A percentile compares a stretch with the other conserved stretches of the same genome.
These are phyloP conservation scores for Juglanconis sp. DNA, from an alignment of 2,329 filamentous ascomycete genomes.

Conservation along the genomic window DNA sequence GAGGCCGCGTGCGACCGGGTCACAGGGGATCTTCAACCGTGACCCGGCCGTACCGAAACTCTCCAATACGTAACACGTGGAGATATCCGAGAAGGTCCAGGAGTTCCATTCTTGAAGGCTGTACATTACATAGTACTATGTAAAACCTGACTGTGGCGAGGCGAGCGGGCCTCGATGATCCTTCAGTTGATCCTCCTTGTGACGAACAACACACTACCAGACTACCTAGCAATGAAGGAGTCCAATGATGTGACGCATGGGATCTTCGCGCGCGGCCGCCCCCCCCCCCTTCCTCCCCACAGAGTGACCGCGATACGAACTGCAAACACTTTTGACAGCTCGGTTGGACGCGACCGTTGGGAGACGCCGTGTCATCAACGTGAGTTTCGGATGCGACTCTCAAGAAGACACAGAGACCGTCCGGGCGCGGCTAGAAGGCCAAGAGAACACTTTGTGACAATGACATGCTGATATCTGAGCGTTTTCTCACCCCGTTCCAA, in stretches of 20 bases:
- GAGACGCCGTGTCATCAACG: not conserved
- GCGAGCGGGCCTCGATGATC: conserved; percentile 2
- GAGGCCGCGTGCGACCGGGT: not conserved
- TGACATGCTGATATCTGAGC: not conserved
- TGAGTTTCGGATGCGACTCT: conserved; percentile 2
- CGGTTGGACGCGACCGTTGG: not conserved
- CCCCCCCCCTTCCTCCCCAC: no score
- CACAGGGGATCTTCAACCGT: conserved; percentile 4
- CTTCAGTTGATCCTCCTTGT: not conserved
- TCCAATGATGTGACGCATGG: not conserved
- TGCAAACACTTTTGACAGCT: not conserved
- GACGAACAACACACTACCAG: not conserved
- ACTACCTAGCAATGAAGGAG: not conserved
- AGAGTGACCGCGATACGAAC: conserved; percentile 6
- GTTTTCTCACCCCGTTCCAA: no score
- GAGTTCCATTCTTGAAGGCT: not conserved
- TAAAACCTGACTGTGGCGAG: not conserved
- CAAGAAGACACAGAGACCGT: not conserved
- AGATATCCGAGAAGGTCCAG: not conserved
- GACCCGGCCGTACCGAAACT: conserved; percentile 1
- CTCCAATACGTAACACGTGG: not conserved
- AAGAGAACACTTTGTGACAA: not conserved
- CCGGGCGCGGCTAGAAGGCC: not conserved
- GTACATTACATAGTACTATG: not conserved
- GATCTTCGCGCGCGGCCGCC: no score